Base-by-base conservation (phyloP, 169 alveolate species). In the Plasmodium cynomolgi region DNA sequence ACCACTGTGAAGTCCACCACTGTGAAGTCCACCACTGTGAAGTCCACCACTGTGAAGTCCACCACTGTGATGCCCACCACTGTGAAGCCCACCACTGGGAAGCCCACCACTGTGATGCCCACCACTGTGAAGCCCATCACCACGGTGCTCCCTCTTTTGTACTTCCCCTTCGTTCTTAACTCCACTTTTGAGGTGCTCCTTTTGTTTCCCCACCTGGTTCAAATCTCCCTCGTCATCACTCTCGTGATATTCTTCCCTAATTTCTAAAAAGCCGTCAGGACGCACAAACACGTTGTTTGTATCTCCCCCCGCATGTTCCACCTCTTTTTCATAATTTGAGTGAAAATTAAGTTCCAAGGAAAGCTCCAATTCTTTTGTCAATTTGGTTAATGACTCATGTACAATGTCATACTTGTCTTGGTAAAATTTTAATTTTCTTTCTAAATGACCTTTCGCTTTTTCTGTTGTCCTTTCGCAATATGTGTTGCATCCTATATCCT, bases 401-500 rank as follows among this genome's bases (percentile, higher is more conserved):
- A 85, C 73, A 31, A 85, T 50, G 77, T 54, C 47, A 50, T 85
- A 85, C 68, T 85, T 85, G 13, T 75, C 50, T 75, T 85, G 71
- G 31, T 85, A 85, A 31, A 54, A 50, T 44, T 74, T 50, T 75
- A 85, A 29, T 50, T 50, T 85, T 47, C 62, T 85, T 85, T 85
- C 31, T 4, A 85, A 37, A 85, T 29, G 54, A 0, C n/a, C 58
- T 41, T 85, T 17, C 1, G 93, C 93, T 23, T 85, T 74, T 47
- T 85, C 68, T 50, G 93, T 29, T 74, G 93, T 85, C 56, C 93
- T 85, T 50, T 85, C 93, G 29, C 93, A 85, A 17, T 74, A 85
- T 7, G 93, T 85, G 68, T 85, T 85, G 41, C 93, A 85, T 1
- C 93, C 93, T 1, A 85, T 85, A 33, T 85, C 37, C 58, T 85